Conservation (phyloP, 2,329 filamentous ascomycete genomes). For the Talaromyces pinophilus region DNA sequence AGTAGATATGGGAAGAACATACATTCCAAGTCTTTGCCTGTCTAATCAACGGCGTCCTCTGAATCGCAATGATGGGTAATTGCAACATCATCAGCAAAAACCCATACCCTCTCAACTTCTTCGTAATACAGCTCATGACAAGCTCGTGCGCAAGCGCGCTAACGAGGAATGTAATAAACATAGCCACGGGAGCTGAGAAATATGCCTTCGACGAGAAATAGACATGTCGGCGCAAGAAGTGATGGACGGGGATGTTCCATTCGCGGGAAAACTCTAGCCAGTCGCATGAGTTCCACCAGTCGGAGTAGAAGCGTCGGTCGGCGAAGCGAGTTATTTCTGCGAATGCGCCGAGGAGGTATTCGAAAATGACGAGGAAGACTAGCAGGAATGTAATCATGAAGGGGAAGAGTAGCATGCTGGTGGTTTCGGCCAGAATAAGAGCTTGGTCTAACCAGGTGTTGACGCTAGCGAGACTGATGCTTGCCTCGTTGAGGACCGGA, state of each 20-base stretch:
- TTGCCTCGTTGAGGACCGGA: conserved; percentile 77
- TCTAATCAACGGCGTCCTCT: conserved; percentile 75
- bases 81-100: conserved; percentile 96
- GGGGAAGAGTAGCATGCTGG: conserved; percentile 88
- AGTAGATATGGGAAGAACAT: conserved; percentile 23
- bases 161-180: conserved; percentile 87
- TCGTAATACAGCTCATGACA: conserved; percentile 96
- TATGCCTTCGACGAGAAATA: conserved; percentile 79
- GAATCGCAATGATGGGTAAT: conserved; percentile 89
- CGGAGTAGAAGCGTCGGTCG: conserved; percentile 87
- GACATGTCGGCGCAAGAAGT: conserved; percentile 91
- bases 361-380: conserved; percentile 97
- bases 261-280: conserved; percentile 91
- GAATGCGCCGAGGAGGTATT: conserved; percentile 91
- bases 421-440: conserved; percentile 83
- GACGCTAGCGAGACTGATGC: conserved; percentile 52
- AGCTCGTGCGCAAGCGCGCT: conserved; percentile 89
- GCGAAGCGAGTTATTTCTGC: conserved; percentile 92
- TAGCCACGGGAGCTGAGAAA: conserved; percentile 75
- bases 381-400: conserved; percentile 96
- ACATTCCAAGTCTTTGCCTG: conserved; percentile 75
- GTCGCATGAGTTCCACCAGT: conserved; percentile 66
- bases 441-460: conserved; percentile 63
- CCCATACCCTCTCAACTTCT: conserved; percentile 92
- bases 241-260: conserved; percentile 98